Evolutionary conservation across 345 rosid genomes (phyloP).

Genomic region (Dipteronia dyeriana): DNA sequence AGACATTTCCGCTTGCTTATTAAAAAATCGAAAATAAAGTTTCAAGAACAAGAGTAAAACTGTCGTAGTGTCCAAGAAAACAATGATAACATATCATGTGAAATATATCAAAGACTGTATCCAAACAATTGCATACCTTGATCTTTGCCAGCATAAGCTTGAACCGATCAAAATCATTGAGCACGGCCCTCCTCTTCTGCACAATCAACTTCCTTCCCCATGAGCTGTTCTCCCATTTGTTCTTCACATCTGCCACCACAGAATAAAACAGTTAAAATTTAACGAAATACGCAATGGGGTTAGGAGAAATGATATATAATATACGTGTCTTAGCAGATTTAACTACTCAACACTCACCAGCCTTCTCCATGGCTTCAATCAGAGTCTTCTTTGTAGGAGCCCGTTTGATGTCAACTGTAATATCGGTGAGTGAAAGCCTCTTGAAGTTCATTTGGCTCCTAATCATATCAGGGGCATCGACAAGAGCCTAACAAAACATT

Average conservation of each 20-base stretch:
- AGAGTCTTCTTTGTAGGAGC: constrained; percentile 83
- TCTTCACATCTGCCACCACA: constrained; percentile 57
- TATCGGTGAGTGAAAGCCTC: constrained; percentile 87
- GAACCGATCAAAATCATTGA: constrained; percentile 82
- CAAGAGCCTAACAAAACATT: constrained; percentile 63
- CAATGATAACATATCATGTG: not conserved
- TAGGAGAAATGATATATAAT: not conserved
- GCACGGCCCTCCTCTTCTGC: constrained; percentile 64
- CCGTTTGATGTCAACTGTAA: constrained; percentile 74
- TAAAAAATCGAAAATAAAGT: not conserved
- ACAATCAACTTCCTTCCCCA: constrained; percentile 87
- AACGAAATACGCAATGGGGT: not conserved
- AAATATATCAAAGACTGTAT: not conserved
- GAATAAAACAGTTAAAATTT: not conserved
- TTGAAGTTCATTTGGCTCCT: constrained; percentile 92
- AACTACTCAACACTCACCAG: constrained; percentile 50
- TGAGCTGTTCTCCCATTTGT: constrained; percentile 79
- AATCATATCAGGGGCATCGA: constrained; percentile 93
- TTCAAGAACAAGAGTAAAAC: not conserved
- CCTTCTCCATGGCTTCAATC: constrained; percentile 89
- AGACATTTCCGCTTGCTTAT: not conserved
- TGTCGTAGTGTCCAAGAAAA: not conserved
- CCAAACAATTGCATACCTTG: constrained; percentile 42
- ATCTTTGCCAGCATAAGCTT: constrained; percentile 82
- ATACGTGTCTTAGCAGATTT: not conserved